Evolutionary conservation across 2,329 filamentous ascomycete genomes (phyloP).

Genomic region (Colletotrichum horii): DNA sequence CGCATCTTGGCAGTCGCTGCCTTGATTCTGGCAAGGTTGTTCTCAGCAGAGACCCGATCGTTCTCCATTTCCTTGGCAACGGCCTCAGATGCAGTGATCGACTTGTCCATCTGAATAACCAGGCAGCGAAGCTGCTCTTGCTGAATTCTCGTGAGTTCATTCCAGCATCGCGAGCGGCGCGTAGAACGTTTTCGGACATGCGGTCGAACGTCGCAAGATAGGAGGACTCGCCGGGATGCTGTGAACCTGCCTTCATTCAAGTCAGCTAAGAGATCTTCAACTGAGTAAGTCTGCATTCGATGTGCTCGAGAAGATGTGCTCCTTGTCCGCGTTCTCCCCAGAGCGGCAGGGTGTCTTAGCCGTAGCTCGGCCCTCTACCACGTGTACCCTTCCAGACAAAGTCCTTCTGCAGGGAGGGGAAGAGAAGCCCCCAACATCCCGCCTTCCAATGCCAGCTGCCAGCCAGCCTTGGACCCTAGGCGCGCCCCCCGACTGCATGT

Average conservation of each 20-base stretch:
- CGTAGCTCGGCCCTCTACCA: background rate
- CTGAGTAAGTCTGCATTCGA: background rate
- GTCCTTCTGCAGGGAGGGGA: background rate
- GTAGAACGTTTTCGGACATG: background rate
- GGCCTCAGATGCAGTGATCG: fast-evolving
- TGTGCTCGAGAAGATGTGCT: background rate
- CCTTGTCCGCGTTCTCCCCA: background rate
- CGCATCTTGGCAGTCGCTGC: no score
- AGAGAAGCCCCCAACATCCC: fast-evolving
- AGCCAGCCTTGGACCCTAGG: background rate
- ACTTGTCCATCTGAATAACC: no score
- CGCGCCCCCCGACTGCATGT: background rate
- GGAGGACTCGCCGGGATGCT: background rate
- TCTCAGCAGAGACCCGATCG: no score
- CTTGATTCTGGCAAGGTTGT: no score
- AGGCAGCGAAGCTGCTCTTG: no score
- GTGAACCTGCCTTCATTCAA: background rate
- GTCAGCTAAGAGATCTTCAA: background rate
- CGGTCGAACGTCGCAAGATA: background rate
- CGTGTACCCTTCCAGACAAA: background rate
- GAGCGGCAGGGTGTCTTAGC: background rate
- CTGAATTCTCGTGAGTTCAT: no score
- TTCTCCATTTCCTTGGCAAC: no score
- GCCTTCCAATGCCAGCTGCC: background rate
- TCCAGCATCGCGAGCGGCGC: background rate